A percentile compares a stretch with the other conserved stretches of the same genome.
Evolutionary conservation across 2,329 filamentous ascomycete species (phyloP).

Genomic region (Cladophialophora psammophila): DNA sequence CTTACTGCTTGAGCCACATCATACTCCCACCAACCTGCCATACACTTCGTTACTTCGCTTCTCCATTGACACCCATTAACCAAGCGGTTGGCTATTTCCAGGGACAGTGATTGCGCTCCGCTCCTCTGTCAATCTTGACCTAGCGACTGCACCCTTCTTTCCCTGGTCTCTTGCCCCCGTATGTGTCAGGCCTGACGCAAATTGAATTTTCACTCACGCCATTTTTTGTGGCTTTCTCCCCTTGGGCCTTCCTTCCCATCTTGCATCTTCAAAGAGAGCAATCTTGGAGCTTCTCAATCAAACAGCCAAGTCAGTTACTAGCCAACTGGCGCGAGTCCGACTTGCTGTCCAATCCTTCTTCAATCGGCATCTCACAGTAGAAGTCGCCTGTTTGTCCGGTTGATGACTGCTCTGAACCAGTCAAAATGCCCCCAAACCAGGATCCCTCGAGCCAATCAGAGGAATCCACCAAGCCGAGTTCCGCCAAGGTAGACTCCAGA

Average conservation of each 20-base stretch:
- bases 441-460: slow-evolving; percentile 20
- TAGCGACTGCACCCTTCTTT: not conserved
- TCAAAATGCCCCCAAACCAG: slow-evolving; percentile 19
- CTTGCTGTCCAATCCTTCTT: not conserved
- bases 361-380: not conserved
- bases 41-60: not conserved
- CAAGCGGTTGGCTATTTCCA: not conserved
- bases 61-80: not conserved
- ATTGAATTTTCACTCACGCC: slow-evolving; percentile 18
- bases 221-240: not conserved
- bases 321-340: not conserved
- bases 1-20: not conserved
- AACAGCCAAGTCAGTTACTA: slow-evolving; percentile 9
- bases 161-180: not conserved
- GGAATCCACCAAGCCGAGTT: slow-evolving; percentile 27
- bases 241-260: not conserved
- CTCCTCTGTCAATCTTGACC: not conserved
- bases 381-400: slow-evolving; percentile 13
- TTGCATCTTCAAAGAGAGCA: not conserved
- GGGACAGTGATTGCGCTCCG: not conserved
- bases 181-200: slow-evolving; percentile 4
- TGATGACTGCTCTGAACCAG: slow-evolving; percentile 3
- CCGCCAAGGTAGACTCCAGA: slow-evolving; percentile 33
- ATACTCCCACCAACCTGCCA: not conserved
- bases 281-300: slow-evolving; percentile 4